Evolutionary conservation across 176 grass and related monocot species (phyloP).

Genomic region (Aegilops speltoides): DNA sequence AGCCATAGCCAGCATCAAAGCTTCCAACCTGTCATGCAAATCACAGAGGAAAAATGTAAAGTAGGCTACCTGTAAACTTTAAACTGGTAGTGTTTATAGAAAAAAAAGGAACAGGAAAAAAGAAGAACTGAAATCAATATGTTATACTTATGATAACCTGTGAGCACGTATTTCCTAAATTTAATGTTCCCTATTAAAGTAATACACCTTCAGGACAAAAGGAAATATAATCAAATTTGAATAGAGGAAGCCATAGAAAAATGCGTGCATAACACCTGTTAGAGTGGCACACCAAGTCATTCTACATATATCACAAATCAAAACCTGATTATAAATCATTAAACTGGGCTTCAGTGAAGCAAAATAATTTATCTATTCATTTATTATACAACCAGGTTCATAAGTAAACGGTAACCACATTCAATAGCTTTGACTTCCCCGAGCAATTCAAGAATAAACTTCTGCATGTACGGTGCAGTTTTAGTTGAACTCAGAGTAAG

Average conservation of each 20-base stretch:
- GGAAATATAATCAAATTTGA: neutral
- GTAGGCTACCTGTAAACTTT: neutral
- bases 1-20: constrained; percentile 97
- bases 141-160: neutral
- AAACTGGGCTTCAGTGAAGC: neutral
- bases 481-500: neutral
- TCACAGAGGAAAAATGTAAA: neutral
- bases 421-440: neutral
- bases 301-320: neutral
- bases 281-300: constrained; percentile 1
- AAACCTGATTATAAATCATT: neutral
- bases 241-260: neutral
- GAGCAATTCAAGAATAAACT: neutral
- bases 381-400: neutral
- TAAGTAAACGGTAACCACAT: neutral
- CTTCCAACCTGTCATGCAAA: constrained; percentile 66
- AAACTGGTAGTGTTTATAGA: neutral
- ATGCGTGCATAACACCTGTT: neutral
- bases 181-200: neutral
- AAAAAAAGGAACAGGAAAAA: neutral
- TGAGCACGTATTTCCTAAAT: neutral
- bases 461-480: neutral
- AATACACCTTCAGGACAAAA: neutral
- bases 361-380: neutral
- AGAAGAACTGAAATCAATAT: neutral